These are phyloP conservation scores for Botrytis cinerea DNA, from an alignment of 2,329 filamentous ascomycete genomes.

Conservation along the genomic window DNA sequence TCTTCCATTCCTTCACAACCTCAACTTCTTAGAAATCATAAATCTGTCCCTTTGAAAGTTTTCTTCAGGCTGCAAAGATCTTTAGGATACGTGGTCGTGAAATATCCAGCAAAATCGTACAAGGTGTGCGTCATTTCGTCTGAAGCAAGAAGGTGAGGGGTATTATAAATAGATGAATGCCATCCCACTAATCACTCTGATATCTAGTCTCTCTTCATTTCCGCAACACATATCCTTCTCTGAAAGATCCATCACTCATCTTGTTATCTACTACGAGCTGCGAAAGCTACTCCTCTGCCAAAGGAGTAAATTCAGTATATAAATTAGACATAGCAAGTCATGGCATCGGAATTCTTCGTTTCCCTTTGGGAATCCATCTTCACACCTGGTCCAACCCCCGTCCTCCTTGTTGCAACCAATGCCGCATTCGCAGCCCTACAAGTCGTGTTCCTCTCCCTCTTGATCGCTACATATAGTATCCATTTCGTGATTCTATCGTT, in stretches of 20 bases:
- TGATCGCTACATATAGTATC: slow-evolving; percentile 80
- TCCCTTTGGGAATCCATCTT: slow-evolving; percentile 92
- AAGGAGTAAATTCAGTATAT: background rate
- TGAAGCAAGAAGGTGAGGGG: slow-evolving; percentile 24
- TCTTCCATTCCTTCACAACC: background rate
- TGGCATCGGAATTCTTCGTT: slow-evolving; percentile 54
- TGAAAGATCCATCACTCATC: background rate
- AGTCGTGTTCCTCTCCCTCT: slow-evolving; percentile 70
- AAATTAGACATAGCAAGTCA: slow-evolving; percentile 1
- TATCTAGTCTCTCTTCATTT: slow-evolving; percentile 1
- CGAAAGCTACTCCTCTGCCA: background rate
- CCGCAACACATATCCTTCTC: background rate
- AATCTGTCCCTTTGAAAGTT: slow-evolving; percentile 17
- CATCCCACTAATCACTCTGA: slow-evolving; percentile 22
- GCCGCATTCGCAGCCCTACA: slow-evolving; percentile 85
- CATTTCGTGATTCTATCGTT: slow-evolving; percentile 84
- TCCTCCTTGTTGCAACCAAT: slow-evolving; percentile 87
- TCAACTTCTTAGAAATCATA: background rate
- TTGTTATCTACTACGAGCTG: background rate
- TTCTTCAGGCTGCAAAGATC: background rate
- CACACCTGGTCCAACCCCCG: slow-evolving; percentile 85
- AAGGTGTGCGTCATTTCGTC: slow-evolving; percentile 23
- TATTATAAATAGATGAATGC: slow-evolving; percentile 23
- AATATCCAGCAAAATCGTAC: slow-evolving; percentile 9
- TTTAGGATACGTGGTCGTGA: slow-evolving; percentile 21